Evolutionary conservation across 805 yeast genomes (phyloP).

Genomic region (Hanseniaspora thailandica): DNA sequence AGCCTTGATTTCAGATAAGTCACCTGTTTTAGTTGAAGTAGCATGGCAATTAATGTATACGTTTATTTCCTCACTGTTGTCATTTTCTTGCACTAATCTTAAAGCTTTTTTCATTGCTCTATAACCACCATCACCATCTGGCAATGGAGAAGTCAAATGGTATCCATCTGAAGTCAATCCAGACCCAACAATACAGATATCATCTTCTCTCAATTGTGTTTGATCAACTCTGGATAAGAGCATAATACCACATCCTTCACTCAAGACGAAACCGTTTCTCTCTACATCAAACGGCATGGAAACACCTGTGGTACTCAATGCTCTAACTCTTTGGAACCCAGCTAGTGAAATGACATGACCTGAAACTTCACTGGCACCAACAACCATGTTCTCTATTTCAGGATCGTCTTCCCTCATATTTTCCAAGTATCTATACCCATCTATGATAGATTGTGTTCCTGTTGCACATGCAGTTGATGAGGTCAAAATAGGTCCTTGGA

Average conservation of each 20-base stretch:
- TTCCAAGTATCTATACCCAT: constrained; percentile 65
- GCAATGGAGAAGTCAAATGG: constrained; percentile 86
- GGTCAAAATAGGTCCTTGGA: constrained; percentile 78
- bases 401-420: constrained; percentile 31
- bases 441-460: constrained; percentile 88
- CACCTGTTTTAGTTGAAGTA: constrained; percentile 84
- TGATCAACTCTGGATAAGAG: constrained; percentile 48
- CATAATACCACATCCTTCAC: constrained; percentile 85
- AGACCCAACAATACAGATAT: constrained; percentile 69
- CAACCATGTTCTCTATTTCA: constrained; percentile 74
- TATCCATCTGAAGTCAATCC: constrained; percentile 86
- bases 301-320: constrained; percentile 55
- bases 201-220: neutral
- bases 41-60: constrained; percentile 79
- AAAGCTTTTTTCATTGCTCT: constrained; percentile 69
- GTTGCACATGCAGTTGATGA: constrained; percentile 96
- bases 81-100: constrained; percentile 33
- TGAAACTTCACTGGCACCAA: constrained; percentile 89
- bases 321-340: constrained; percentile 83
- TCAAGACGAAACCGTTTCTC: constrained; percentile 78
- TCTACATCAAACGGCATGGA: constrained; percentile 77
- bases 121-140: constrained; percentile 72
- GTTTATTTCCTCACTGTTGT: neutral
- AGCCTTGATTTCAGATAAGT: constrained; percentile 73
- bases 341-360: constrained; percentile 77